Evolutionary conservation across 805 yeast species (phyloP).

Genomic region (Candida schatavii): DNA sequence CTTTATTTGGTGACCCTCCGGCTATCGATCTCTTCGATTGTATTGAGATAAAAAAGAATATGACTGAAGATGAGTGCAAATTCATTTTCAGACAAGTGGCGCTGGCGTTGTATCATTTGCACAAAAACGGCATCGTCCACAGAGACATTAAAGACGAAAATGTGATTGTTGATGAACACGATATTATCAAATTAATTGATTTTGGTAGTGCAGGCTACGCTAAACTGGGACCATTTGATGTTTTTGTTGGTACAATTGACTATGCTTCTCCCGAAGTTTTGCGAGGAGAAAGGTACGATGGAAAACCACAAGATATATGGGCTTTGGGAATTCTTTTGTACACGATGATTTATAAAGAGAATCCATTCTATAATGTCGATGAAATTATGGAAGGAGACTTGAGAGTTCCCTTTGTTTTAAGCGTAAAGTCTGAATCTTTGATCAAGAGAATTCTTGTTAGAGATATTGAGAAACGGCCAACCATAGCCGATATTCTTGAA

Average conservation of each 20-base stretch:
- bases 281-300: conserved; percentile 83
- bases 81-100: conserved; percentile 77
- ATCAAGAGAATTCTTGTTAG: conserved; percentile 68
- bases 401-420: conserved; percentile 63
- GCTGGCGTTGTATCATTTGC: conserved; percentile 77
- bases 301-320: conserved; percentile 96
- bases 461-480: conserved; percentile 64
- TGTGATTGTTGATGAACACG: conserved; percentile 79
- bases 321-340: conserved; percentile 89
- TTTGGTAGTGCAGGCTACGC: conserved; percentile 94
- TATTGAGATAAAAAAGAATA: conserved; percentile 79
- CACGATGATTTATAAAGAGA: conserved; percentile 88
- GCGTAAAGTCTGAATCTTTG: conserved; percentile 58
- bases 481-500: conserved; percentile 63
- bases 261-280: conserved; percentile 97
- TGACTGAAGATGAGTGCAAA: conserved; percentile 77
- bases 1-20: conserved; percentile 85
- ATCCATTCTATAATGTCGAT: conserved; percentile 93
- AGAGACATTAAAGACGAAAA: conserved; percentile 96
- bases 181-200: conserved; percentile 82
- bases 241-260: conserved; percentile 95
- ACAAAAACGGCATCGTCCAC: conserved; percentile 83
- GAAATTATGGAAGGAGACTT: conserved; percentile 91
- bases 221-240: conserved; percentile 91
- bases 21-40: conserved; percentile 91